Percentiles rank a stretch among this genome's conserved stretches.
These are phyloP conservation scores for Lipomyces sp. DNA, from an alignment of 805 yeast genomes.

Conservation along the genomic window DNA sequence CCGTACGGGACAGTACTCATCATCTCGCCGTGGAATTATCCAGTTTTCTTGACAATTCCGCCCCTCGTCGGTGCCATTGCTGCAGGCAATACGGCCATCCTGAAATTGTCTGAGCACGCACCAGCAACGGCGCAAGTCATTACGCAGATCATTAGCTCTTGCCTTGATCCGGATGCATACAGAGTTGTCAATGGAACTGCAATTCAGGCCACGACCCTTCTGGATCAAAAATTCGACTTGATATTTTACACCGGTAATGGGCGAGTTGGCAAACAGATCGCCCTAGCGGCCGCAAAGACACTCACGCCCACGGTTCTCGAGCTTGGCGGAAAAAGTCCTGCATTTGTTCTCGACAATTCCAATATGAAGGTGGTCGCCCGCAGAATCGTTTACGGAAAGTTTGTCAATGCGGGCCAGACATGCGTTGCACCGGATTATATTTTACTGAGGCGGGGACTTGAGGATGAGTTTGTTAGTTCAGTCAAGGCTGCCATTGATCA, in stretches of 20 bases:
- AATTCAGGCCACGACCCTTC: slow-evolving; percentile 62
- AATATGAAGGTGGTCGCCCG: slow-evolving; percentile 53
- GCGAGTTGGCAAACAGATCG: slow-evolving; percentile 74
- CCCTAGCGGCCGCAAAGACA: slow-evolving; percentile 80
- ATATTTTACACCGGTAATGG: slow-evolving; percentile 86
- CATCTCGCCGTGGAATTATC: slow-evolving; percentile 82
- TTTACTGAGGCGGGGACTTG: slow-evolving; percentile 45
- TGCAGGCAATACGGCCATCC: slow-evolving; percentile 78
- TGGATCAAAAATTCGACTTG: slow-evolving; percentile 73
- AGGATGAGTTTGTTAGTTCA: slow-evolving; percentile 55
- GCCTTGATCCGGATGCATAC: slow-evolving; percentile 62
- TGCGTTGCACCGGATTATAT: slow-evolving; percentile 90
- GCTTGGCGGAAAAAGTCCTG: slow-evolving; percentile 95
- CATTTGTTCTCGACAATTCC: slow-evolving; percentile 61
- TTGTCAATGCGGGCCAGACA: slow-evolving; percentile 84
- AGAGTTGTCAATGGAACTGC: slow-evolving; percentile 75
- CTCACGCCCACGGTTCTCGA: slow-evolving; percentile 83
- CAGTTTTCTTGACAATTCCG: slow-evolving; percentile 63
- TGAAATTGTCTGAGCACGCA: slow-evolving; percentile 75
- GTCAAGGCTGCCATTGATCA: slow-evolving; percentile 51
- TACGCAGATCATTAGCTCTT: slow-evolving; percentile 57
- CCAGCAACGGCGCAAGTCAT: slow-evolving; percentile 65
- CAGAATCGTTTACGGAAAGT: slow-evolving; percentile 78
- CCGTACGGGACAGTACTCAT: slow-evolving; percentile 70
- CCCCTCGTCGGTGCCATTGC: slow-evolving; percentile 83